phyloP scores from a whole-genome alignment of 345 rosid species.

The Acer campestre region DNA sequence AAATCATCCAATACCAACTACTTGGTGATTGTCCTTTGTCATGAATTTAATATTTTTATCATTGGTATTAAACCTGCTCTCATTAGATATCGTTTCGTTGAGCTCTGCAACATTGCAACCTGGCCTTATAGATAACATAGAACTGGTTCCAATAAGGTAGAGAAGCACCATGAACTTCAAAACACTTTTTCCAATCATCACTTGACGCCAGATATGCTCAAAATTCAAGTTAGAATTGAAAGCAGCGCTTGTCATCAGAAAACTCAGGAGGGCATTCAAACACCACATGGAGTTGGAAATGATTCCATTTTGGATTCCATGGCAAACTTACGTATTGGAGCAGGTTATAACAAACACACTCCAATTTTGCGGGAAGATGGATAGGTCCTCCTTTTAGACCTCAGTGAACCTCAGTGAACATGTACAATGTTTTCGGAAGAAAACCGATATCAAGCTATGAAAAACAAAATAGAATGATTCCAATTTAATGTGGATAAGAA shows the following conservation, averaged over 20 bases:
- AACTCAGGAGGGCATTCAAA: background rate
- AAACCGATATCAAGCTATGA: background rate
- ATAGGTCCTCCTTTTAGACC: background rate
- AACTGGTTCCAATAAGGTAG: background rate
- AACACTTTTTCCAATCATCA: background rate
- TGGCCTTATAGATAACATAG: background rate
- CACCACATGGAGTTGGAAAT: background rate
- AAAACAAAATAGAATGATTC: background rate
- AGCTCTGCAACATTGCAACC: background rate
- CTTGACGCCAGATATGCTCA: background rate
- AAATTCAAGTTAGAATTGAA: background rate
- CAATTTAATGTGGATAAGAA: background rate
- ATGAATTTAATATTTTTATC: background rate
- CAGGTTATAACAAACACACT: background rate
- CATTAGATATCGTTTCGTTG: background rate
- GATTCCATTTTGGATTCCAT: slow-evolving; percentile 1
- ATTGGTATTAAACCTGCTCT: background rate
- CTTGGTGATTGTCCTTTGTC: background rate
- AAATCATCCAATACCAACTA: background rate
- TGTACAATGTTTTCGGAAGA: background rate
- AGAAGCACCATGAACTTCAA: background rate
- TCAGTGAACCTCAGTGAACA: background rate
- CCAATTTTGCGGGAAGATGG: background rate
- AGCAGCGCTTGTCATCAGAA: background rate
- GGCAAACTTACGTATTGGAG: background rate